Evolutionary conservation across 208 protist species (phyloP).

Genomic region (Trypanosomatidae sp.): DNA sequence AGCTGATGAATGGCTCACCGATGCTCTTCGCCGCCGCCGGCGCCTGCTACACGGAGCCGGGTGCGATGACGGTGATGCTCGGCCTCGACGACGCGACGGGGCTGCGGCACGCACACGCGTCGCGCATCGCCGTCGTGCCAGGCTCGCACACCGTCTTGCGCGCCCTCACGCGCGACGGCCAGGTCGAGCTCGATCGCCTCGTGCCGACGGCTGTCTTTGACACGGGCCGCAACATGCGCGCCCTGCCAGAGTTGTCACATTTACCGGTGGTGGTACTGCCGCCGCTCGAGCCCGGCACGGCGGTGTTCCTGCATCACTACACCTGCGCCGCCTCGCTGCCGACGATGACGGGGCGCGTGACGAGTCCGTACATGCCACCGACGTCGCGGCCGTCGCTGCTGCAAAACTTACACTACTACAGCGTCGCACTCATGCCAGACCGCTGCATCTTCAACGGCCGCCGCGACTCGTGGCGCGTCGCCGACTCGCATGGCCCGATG

Average conservation of each 20-base stretch:
- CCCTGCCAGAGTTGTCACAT: conserved; percentile 18
- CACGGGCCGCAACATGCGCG: conserved; percentile 34
- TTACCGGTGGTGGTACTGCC: conserved; percentile 26
- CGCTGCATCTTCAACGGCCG: conserved; percentile 59
- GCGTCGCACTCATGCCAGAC: conserved; percentile 49
- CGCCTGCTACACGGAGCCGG: conserved; percentile 12
- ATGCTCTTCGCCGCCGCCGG: conserved; percentile 15
- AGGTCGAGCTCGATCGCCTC: background rate
- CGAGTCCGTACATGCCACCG: conserved; percentile 9
- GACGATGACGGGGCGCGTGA: conserved; percentile 19
- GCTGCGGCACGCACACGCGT: no score
- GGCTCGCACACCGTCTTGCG: conserved; percentile 62
- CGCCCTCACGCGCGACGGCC: conserved; percentile 30
- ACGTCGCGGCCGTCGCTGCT: conserved; percentile 7
- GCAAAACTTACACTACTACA: no score
- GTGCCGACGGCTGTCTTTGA: conserved; percentile 26
- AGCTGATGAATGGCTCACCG: conserved; percentile 46
- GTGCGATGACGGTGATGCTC: conserved; percentile 27
- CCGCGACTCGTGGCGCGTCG: conserved; percentile 47
- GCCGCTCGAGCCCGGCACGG: conserved; percentile 30
- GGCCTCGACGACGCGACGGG: conserved; percentile 10
- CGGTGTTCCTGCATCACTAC: conserved; percentile 50
- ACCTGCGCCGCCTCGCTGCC: conserved; percentile 20
- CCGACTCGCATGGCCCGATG: conserved; percentile 57
- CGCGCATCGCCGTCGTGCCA: conserved; percentile 21